A percentile compares a stretch with the other conserved stretches of the same genome.
Evolutionary conservation across 2,329 filamentous ascomycete genomes (phyloP).

Genomic region (Plectosphaerella plurivora): DNA sequence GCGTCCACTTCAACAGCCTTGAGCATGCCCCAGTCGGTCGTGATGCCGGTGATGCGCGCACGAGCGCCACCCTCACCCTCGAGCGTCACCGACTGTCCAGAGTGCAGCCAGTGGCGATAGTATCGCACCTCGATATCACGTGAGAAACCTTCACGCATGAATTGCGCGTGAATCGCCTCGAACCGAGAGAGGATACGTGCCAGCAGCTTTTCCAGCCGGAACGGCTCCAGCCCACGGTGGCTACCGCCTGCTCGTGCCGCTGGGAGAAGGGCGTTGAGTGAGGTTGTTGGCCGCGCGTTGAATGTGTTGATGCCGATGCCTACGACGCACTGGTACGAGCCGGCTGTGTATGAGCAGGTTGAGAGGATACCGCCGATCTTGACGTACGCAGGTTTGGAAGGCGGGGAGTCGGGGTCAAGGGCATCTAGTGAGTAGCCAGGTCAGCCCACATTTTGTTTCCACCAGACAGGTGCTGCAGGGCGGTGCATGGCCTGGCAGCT

Average conservation of each 20-base stretch:
- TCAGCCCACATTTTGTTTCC: background rate
- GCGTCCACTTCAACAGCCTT: slow-evolving; percentile 78
- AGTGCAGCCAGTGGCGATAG: slow-evolving; percentile 83
- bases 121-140: slow-evolving; percentile 69
- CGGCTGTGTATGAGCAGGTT: slow-evolving; percentile 75
- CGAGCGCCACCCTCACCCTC: slow-evolving; percentile 73
- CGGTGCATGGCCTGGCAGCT: background rate
- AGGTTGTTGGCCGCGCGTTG: slow-evolving; percentile 82
- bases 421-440: slow-evolving; percentile 44
- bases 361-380: slow-evolving; percentile 94
- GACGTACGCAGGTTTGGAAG: slow-evolving; percentile 53
- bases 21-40: slow-evolving; percentile 84
- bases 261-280: slow-evolving; percentile 69
- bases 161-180: slow-evolving; percentile 71
- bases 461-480: background rate
- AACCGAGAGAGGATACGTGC: slow-evolving; percentile 75
- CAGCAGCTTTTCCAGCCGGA: slow-evolving; percentile 75
- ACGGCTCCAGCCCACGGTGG: slow-evolving; percentile 36
- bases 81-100: slow-evolving; percentile 64
- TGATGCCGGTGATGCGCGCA: slow-evolving; percentile 81
- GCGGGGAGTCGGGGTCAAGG: slow-evolving; percentile 53
- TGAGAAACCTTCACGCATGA: slow-evolving; percentile 72
- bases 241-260: slow-evolving; percentile 27
- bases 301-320: slow-evolving; percentile 84
- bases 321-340: slow-evolving; percentile 77